Evolutionary conservation across 2,329 filamentous ascomycete genomes (phyloP).

Genomic region (Raffaelea ambrosiae): DNA sequence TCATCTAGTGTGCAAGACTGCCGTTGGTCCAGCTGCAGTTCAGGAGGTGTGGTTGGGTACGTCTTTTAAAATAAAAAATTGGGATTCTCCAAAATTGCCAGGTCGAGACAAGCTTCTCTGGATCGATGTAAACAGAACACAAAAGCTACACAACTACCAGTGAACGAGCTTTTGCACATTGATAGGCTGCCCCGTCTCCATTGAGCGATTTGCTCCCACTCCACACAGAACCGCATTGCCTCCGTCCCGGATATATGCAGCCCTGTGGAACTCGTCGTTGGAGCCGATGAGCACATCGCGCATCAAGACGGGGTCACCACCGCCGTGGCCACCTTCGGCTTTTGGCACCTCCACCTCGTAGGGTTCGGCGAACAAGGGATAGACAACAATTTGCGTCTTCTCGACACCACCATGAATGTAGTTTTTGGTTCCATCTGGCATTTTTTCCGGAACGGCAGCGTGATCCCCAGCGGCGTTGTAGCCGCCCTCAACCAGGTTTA

Average conservation of each 20-base stretch:
- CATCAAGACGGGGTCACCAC: constrained; percentile 48
- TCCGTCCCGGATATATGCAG: constrained; percentile 50
- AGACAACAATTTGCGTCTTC: constrained; percentile 36
- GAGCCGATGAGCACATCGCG: constrained; percentile 49
- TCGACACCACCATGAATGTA: constrained; percentile 42
- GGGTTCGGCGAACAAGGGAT: constrained; percentile 49
- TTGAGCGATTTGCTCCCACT: constrained; percentile 50
- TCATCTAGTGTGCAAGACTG: too few species aligned
- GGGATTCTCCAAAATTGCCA: too few species aligned
- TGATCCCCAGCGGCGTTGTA: constrained; percentile 51
- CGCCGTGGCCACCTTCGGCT: constrained; percentile 48
- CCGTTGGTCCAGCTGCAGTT: too few species aligned
- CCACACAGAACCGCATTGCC: constrained; percentile 51
- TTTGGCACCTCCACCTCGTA: constrained; percentile 43
- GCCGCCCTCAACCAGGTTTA: constrained; percentile 54
- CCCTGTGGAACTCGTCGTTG: constrained; percentile 39
- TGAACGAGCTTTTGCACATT: constrained; percentile 42
- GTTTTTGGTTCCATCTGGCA: constrained; percentile 25
- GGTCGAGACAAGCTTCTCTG: too few species aligned
- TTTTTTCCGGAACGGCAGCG: too few species aligned
- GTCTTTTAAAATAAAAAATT: too few species aligned
- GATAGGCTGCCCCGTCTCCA: constrained; percentile 47
- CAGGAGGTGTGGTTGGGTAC: too few species aligned
- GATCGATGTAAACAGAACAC: too few species aligned
- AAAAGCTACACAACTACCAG: neutral